phyloP scores from a whole-genome alignment of 805 yeast genomes.

The Wickerhamomyces alni region DNA sequence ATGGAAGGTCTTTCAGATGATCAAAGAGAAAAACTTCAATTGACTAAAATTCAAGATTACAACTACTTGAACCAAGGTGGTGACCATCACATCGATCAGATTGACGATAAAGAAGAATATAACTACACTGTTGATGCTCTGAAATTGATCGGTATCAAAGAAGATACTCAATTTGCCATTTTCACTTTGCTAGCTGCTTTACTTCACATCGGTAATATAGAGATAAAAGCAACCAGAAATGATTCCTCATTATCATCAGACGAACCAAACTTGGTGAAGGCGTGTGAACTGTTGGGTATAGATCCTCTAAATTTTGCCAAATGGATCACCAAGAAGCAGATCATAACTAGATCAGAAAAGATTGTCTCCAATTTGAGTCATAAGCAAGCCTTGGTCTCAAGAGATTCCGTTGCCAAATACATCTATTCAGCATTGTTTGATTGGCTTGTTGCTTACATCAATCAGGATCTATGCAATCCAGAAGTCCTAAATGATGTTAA shows the following conservation, averaged over 20 bases:
- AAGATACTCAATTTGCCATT: slow-evolving; percentile 54
- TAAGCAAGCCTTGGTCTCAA: slow-evolving; percentile 81
- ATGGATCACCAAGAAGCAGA: slow-evolving; percentile 91
- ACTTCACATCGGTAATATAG: slow-evolving; percentile 89
- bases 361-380: slow-evolving; percentile 78
- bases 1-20: slow-evolving; percentile 59
- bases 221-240: slow-evolving; percentile 75
- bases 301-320: slow-evolving; percentile 70
- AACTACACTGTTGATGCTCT: slow-evolving; percentile 71
- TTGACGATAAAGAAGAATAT: slow-evolving; percentile 81
- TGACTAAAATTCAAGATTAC: slow-evolving; percentile 62
- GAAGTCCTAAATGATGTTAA: slow-evolving; percentile 52
- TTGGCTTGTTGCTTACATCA: slow-evolving; percentile 87
- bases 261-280: slow-evolving; percentile 78
- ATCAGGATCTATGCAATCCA: slow-evolving; percentile 74
- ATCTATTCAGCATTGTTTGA: slow-evolving; percentile 90
- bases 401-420: slow-evolving; percentile 96
- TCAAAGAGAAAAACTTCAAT: slow-evolving; percentile 50
- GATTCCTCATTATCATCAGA: slow-evolving; percentile 79
- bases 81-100: slow-evolving; percentile 58
- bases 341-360: slow-evolving; percentile 87
- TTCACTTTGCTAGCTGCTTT: slow-evolving; percentile 82
- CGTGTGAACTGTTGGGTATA: slow-evolving; percentile 78
- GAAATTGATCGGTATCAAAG: slow-evolving; percentile 66
- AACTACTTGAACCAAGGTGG: slow-evolving; percentile 90